phyloP scores from a whole-genome alignment of 352 stramenopile genomes.

The Globisporangium spinosum region DNA sequence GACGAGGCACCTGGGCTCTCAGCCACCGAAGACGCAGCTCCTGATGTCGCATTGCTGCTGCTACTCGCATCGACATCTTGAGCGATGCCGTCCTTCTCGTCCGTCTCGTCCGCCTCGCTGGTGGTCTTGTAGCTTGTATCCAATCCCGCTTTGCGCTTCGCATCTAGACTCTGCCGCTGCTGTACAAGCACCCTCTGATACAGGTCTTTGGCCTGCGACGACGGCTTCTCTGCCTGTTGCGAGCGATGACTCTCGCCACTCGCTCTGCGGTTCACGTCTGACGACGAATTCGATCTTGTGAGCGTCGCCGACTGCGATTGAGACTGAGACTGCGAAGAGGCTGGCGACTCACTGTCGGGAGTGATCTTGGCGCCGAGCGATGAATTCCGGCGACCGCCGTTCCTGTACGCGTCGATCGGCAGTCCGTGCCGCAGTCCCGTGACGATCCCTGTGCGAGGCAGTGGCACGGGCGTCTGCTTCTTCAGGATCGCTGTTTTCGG shows the following conservation, averaged over 20 bases:
- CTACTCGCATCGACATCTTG: not conserved
- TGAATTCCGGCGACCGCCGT: slow-evolving; percentile 2
- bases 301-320: not conserved
- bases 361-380: slow-evolving; percentile 1
- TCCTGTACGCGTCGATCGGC: slow-evolving; percentile 11
- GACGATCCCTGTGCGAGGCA: not conserved
- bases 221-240: not conserved
- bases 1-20: not conserved
- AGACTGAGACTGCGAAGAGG: not conserved
- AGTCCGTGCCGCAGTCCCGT: not conserved
- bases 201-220: not conserved
- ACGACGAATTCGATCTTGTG: not conserved
- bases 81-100: slow-evolving; percentile 5
- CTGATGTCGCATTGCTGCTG: not conserved
- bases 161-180: slow-evolving; percentile 1
- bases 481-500: slow-evolving; percentile 2
- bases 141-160: not conserved
- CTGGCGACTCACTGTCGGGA: not conserved
- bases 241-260: not conserved
- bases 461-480: not conserved
- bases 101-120: not conserved
- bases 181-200: not conserved
- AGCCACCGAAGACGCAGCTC: not conserved
- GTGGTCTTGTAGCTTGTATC: not conserved
- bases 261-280: not conserved